phyloP scores from a whole-genome alignment of 2,329 filamentous ascomycete genomes.

The Aspergillus tanneri region DNA sequence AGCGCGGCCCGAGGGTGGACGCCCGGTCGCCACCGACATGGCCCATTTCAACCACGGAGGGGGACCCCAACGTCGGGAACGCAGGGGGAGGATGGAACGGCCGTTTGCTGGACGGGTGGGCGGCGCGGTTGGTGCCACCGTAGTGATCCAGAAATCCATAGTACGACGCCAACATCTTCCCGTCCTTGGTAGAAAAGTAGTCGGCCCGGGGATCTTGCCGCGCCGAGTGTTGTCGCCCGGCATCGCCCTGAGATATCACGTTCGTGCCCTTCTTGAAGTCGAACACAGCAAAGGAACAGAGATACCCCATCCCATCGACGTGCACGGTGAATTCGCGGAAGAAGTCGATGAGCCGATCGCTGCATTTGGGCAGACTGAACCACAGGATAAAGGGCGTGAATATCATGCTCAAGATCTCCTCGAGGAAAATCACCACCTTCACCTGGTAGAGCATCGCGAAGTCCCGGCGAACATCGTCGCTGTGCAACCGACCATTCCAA shows the following conservation, averaged over 20 bases:
- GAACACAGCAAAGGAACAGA: constrained; percentile 96
- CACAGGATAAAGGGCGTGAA: constrained; percentile 87
- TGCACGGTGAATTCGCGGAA: constrained; percentile 97
- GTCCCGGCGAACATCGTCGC: constrained; percentile 86
- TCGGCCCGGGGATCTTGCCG: constrained; percentile 74
- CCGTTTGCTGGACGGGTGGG: constrained; percentile 48
- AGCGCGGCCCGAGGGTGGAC: constrained; percentile 32
- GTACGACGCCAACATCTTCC: constrained; percentile 97
- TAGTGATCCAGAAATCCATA: constrained; percentile 96
- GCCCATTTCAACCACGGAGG: constrained; percentile 49
- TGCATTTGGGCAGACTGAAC: constrained; percentile 80
- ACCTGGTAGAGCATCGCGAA: constrained; percentile 90
- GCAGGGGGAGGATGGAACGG: constrained; percentile 73
- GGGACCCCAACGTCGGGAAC: constrained; percentile 70
- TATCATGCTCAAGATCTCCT: constrained; percentile 89
- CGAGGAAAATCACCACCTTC: constrained; percentile 85
- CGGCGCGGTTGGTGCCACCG: constrained; percentile 67
- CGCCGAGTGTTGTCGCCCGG: constrained; percentile 30
- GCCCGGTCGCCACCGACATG: constrained; percentile 43
- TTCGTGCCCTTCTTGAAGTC: constrained; percentile 84
- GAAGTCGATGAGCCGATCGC: constrained; percentile 93
- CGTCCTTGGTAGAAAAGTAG: constrained; percentile 92
- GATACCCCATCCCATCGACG: constrained; percentile 91
- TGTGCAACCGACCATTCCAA: constrained; percentile 88
- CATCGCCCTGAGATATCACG: constrained; percentile 47